Percentiles rank a stretch among this genome's conserved stretches.
Conservation (phyloP, 768 basidiomycete genomes). For the Dacryopinax primogenitus region DNA sequence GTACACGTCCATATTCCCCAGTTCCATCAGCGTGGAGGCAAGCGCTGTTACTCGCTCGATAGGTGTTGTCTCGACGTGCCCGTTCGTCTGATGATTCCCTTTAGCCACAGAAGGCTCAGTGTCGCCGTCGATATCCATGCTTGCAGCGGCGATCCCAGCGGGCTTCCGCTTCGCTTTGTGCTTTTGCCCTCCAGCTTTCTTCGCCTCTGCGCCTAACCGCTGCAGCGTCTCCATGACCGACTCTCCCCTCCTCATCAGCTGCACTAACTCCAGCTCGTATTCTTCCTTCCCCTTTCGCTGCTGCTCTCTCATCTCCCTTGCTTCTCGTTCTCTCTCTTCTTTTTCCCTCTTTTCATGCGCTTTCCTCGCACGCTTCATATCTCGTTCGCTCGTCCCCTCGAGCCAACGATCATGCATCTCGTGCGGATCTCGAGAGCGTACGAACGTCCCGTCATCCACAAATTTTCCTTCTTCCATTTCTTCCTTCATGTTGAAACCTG, state of each 20-base stretch:
- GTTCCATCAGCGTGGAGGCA: conserved; percentile 75
- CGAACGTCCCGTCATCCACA: conserved; percentile 81
- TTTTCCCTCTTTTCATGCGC: conserved; percentile 59
- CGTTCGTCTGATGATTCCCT: not conserved
- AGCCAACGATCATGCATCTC: conserved; percentile 93
- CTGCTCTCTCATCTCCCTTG: conserved; percentile 53
- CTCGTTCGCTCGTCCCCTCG: conserved; percentile 68
- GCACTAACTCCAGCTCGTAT: conserved; percentile 50
- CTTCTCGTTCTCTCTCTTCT: conserved; percentile 58
- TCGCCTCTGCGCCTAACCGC: conserved; percentile 60
- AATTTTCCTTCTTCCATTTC: conserved; percentile 99
- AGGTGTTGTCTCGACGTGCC: conserved; percentile 31
- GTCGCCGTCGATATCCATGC: conserved; percentile 13
- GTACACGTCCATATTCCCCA: conserved; percentile 78
- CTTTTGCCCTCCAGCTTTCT: conserved; percentile 30
- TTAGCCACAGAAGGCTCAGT: conserved; percentile 9
- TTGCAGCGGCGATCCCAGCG: not conserved
- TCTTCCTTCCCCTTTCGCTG: conserved; percentile 40
- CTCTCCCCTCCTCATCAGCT: conserved; percentile 75
- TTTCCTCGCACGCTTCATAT: conserved; percentile 69
- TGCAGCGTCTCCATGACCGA: conserved; percentile 81
- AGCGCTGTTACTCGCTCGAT: conserved; percentile 75
- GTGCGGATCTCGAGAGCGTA: conserved; percentile 76
- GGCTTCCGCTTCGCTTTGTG: conserved; percentile 20
- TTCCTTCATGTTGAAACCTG: conserved; percentile 96